Conservation (phyloP, 805 yeast genomes). For the Grigorovia humatica region DNA sequence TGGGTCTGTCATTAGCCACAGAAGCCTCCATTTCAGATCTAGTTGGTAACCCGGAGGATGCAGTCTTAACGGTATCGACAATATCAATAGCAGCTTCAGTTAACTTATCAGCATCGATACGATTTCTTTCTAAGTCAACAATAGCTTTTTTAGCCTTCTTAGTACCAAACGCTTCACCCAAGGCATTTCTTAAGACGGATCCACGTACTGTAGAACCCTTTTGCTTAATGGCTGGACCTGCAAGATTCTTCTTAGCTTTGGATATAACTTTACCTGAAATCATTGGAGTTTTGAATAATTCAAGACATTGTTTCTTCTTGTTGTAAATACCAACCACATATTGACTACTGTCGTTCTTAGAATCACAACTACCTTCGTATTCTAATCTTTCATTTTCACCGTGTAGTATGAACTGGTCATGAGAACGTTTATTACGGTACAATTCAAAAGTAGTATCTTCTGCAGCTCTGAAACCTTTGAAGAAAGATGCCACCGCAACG, state of each 20-base stretch:
- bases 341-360: constrained; percentile 31
- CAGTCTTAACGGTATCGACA: constrained; percentile 62
- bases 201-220: constrained; percentile 35
- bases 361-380: constrained; percentile 50
- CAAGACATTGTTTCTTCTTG: constrained; percentile 49
- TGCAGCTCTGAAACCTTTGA: constrained; percentile 66
- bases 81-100: constrained; percentile 69
- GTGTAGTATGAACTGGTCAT: constrained; percentile 45
- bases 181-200: constrained; percentile 60
- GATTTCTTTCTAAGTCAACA: constrained; percentile 66
- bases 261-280: constrained; percentile 55
- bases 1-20: constrained; percentile 64
- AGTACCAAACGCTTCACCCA: constrained; percentile 96
- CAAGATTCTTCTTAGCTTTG: constrained; percentile 42
- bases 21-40: constrained; percentile 48
- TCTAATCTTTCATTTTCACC: constrained; percentile 70
- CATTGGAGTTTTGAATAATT: constrained; percentile 55
- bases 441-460: constrained; percentile 49
- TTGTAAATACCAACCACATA: constrained; percentile 77
- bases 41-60: constrained; percentile 67
- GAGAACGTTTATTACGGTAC: constrained; percentile 35
- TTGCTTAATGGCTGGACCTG: constrained; percentile 55
- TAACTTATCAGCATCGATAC: constrained; percentile 75
- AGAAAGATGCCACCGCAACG: constrained; percentile 58
- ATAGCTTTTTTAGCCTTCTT: constrained; percentile 91